Base-by-base conservation (phyloP, 768 basidiomycete species). In the Phanerochaete sordida region DNA sequence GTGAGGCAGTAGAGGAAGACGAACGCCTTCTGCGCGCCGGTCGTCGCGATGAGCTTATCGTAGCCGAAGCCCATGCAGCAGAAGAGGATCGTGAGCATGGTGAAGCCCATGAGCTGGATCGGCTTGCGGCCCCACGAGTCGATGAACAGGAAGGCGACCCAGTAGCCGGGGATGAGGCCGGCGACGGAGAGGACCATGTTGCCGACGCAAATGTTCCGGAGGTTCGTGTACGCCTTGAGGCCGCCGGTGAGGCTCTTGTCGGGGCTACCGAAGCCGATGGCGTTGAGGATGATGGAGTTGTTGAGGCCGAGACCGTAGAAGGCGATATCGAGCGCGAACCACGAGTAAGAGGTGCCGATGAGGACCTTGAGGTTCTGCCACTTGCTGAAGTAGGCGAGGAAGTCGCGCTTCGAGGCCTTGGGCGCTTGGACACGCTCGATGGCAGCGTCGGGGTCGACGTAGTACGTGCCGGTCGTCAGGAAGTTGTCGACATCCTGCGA, bases 291-390 rank as follows among this genome's bases (percentile, higher is more conserved):
- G 65, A 72, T 74, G 35, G 76, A 73, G 3, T 75, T 75, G 72
- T 81, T 81, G 33, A 81, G 70, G 56, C 80, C 79, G 31, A 81
- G 74, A 61, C 79, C 79, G 69, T 80, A 80, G 71, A 81, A 81
- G 13, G 79, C 77, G 49, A 79, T 70, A 65, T 92, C 92, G 27
- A 94, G 82, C 3, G 92, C 93, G 62, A 96, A 95, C 93, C 94
- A 96, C 5, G 88, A 90, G 70, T 88, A 96, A 0, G 91, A 73
- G 0, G 86, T 81, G n/a, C 92, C 94, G 49, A 95, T 72, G 57
- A 95, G 81, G 54, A 93, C 75, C 75, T 95, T 95, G 65, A 81
- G 72, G 72, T 96, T 92, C 72, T 86, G 67, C 88, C 88, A 88
- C 66, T 87, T 75, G 51, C 82, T 73, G 69, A 92, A 95, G 77